These are phyloP conservation scores for Ceriops decandra DNA, from an alignment of 345 rosid species.

Conservation along the genomic window DNA sequence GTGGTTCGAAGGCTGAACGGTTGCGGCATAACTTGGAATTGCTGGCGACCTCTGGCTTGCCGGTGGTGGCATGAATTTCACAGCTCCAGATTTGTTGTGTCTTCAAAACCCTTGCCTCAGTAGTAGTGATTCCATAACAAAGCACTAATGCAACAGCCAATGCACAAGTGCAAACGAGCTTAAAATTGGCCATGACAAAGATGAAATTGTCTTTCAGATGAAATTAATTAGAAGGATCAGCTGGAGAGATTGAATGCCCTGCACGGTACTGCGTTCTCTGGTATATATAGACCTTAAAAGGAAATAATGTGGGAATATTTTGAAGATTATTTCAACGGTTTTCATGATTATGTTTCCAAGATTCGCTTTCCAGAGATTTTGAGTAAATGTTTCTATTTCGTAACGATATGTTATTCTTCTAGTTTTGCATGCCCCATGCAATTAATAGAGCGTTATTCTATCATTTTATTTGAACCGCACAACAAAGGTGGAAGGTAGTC, in stretches of 20 bases:
- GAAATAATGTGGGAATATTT: neutral
- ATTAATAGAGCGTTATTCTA: neutral
- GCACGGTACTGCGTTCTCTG: constrained; percentile 5
- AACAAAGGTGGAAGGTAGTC: neutral
- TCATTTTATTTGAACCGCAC: neutral
- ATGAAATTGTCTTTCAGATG: neutral
- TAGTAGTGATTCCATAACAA: constrained; percentile 17
- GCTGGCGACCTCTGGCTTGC: neutral
- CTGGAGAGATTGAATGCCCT: constrained; percentile 1
- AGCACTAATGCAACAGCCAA: constrained; percentile 19
- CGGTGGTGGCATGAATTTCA: neutral
- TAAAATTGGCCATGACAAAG: constrained; percentile 21
- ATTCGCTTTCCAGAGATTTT: constrained; percentile 11
- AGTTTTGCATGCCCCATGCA: constrained; percentile 52
- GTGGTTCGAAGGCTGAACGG: constrained; percentile 5
- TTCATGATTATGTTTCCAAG: constrained; percentile 32
- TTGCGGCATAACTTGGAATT: constrained; percentile 14
- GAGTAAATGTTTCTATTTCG: constrained; percentile 4
- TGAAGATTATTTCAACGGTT: constrained; percentile 3
- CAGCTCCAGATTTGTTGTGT: neutral
- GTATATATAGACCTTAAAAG: constrained; percentile 28
- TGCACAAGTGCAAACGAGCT: constrained; percentile 10
- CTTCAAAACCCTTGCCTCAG: constrained; percentile 24
- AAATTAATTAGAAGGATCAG: neutral
- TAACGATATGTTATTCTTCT: neutral